A percentile compares a stretch with the other conserved stretches of the same genome.
phyloP scores from a whole-genome alignment of 169 alveolate species.

The Eimeria nieschulzi region DNA sequence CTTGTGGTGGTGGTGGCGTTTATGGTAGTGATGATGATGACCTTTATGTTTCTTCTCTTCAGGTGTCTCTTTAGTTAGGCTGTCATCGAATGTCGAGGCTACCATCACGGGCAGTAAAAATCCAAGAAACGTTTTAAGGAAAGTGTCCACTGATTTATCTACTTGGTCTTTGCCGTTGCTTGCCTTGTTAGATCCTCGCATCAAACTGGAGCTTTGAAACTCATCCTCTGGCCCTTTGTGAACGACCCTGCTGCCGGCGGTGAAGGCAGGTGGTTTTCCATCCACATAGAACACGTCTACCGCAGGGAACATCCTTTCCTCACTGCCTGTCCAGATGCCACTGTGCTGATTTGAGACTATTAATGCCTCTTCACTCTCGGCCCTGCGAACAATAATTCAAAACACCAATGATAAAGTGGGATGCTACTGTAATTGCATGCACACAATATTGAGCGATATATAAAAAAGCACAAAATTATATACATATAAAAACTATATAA shows the following conservation, averaged over 20 bases:
- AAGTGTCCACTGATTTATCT: not conserved
- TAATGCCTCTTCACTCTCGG: not conserved
- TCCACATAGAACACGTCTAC: not conserved
- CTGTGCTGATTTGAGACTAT: not conserved
- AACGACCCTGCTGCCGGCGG: conserved; percentile 8
- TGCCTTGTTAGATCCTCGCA: not conserved
- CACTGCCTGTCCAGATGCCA: not conserved
- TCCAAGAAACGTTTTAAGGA: not conserved
- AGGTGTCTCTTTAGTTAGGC: not conserved
- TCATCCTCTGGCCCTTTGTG: not conserved
- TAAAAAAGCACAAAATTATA: too few species aligned
- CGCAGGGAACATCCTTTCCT: not conserved
- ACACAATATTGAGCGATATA: too few species aligned
- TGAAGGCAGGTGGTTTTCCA: not conserved
- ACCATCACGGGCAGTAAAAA: not conserved
- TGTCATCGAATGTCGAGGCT: not conserved
- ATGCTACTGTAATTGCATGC: too few species aligned
- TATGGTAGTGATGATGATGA: not conserved
- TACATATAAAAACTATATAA: too few species aligned
- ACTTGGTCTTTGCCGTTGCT: not conserved
- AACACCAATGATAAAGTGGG: too few species aligned
- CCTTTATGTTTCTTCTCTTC: too few species aligned
- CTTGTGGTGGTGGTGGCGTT: conserved; percentile 21
- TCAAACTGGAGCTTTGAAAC: not conserved
- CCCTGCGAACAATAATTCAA: not conserved